These are phyloP conservation scores for Clitopilus passeckerianus DNA, from an alignment of 768 basidiomycete genomes.

Conservation along the genomic window DNA sequence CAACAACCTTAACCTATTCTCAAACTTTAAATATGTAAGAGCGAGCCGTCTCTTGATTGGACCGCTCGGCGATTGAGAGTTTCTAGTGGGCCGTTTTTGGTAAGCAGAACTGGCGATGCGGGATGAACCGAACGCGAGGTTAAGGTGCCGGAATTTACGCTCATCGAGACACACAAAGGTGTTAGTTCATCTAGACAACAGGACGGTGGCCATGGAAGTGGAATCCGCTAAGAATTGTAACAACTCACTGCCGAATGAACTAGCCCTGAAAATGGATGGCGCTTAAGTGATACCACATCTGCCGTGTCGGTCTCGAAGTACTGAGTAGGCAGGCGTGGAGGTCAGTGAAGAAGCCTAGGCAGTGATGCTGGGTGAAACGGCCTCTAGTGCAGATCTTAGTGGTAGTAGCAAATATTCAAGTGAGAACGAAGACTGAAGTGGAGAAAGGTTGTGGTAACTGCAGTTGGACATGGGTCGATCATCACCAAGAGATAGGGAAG, in stretches of 20 bases:
- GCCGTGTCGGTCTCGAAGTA: constrained; percentile 65
- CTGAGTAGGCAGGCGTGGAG: constrained; percentile 79
- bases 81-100: constrained; percentile 80
- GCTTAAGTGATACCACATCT: constrained; percentile 83
- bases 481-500: constrained; percentile 77
- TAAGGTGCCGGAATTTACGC: no score
- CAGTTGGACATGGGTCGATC: constrained; percentile 85
- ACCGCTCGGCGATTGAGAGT: constrained; percentile 81
- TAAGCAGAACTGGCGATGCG: constrained; percentile 66
- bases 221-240: constrained; percentile 85
- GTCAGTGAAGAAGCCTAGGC: no score
- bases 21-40: constrained; percentile 85
- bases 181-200: constrained; percentile 88
- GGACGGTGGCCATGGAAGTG: constrained; percentile 86
- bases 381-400: no score
- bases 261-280: constrained; percentile 91
- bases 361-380: no score
- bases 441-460: constrained; percentile 87
- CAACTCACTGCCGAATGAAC: constrained; percentile 89
- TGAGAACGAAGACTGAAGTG: constrained; percentile 86
- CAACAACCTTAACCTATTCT: constrained; percentile 84
- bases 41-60: constrained; percentile 78
- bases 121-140: constrained; percentile 68
- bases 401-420: constrained; percentile 87
- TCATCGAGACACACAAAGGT: constrained; percentile 83